These are phyloP conservation scores for Ampelocalamus luodianensis DNA, from an alignment of 176 grass and related monocot species.

Conservation along the genomic window DNA sequence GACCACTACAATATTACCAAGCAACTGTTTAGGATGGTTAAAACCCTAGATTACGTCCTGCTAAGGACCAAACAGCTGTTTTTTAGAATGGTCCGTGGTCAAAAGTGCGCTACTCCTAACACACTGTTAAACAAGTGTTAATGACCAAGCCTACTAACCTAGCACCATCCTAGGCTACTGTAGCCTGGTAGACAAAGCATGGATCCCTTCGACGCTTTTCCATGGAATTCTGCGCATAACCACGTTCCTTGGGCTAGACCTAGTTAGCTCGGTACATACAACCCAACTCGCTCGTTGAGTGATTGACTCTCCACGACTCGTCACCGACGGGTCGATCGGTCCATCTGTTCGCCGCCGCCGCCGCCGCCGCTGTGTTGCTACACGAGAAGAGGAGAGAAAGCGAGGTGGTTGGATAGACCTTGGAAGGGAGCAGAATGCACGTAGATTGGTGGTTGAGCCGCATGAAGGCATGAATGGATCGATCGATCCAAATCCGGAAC, in stretches of 20 bases:
- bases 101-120: background rate
- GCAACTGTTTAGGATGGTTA: background rate
- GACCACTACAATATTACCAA: background rate
- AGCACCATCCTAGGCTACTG: background rate
- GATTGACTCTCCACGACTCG: too few relatives aligned
- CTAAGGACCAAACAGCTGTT: background rate
- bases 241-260: slow-evolving; percentile 6
- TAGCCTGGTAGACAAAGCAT: slow-evolving; percentile 17
- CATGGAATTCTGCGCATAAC: background rate
- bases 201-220: slow-evolving; percentile 14
- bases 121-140: background rate
- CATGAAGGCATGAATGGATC: background rate
- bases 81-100: background rate
- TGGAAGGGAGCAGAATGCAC: background rate
- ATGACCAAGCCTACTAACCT: background rate
- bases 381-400: too few relatives aligned
- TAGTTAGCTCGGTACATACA: background rate
- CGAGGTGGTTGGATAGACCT: background rate
- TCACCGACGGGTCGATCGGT: background rate
- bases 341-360: background rate
- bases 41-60: background rate
- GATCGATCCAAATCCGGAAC: background rate
- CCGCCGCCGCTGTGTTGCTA: background rate
- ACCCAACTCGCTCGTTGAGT: background rate
- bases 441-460: background rate